Evolutionary conservation across 306 rosid species (phyloP).

Genomic region (Crataegus laevigata): DNA sequence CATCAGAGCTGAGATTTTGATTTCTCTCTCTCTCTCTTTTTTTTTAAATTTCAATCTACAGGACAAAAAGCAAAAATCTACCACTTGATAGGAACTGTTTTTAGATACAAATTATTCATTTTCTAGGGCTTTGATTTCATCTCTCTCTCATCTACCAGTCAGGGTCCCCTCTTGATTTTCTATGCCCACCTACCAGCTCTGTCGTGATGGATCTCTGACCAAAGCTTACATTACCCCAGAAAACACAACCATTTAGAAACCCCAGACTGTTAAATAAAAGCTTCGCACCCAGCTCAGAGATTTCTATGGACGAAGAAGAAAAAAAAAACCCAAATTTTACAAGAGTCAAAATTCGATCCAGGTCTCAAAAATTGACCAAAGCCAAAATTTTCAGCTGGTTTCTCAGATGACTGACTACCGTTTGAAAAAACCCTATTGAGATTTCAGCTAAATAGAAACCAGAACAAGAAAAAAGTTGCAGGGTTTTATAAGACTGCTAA

Average conservation of each 20-base stretch:
- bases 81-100: conserved; percentile 22
- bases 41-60: conserved; percentile 11
- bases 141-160: conserved; percentile 57
- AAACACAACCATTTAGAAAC: conserved; percentile 36
- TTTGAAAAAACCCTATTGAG: background rate
- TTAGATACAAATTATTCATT: conserved; percentile 19
- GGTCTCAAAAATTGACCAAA: background rate
- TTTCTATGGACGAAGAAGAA: background rate
- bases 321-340: background rate
- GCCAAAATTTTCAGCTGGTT: background rate
- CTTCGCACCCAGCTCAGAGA: conserved; percentile 10
- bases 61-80: conserved; percentile 21
- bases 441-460: background rate
- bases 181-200: conserved; percentile 57
- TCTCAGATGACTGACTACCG: background rate
- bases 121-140: conserved; percentile 34
- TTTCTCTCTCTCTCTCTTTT: background rate
- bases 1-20: conserved; percentile 26
- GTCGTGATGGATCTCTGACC: conserved; percentile 45
- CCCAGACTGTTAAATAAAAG: conserved; percentile 29
- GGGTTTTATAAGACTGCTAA: background rate
- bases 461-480: background rate
- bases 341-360: conserved; percentile 22
- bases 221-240: conserved; percentile 42
- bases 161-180: conserved; percentile 18